Evolutionary conservation across 129 eudicot genomes (phyloP), one percentile per base, ranked within the genome.

Genomic region (Flaveria trinervia): DNA sequence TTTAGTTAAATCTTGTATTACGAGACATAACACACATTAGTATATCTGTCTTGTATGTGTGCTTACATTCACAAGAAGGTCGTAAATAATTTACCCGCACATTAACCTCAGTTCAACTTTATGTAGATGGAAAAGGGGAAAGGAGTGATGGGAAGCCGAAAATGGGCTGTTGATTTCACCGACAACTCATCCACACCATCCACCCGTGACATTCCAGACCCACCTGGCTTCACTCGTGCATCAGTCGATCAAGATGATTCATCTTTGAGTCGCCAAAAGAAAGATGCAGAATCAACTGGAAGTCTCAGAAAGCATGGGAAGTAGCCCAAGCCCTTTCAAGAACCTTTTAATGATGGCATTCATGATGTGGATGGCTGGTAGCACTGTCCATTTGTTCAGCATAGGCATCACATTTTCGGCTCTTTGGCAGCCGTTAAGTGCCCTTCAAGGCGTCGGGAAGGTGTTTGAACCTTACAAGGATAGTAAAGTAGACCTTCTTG

Each of bases 301-400:
- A 94, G 82, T 55, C 93, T 28, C 92, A 89, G 86, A 91, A 94
- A 87, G 98, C 98, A 71, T 94, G 98, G 98, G 97, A 91, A 74
- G 88, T 91, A 1, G 97, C 98, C 6, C 98, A 94, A 84, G 91
- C 97, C 46, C 98, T 12, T 79, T 81, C 23, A 91, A 94, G 80
- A 89, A 94, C 52, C 85, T 91, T 76, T 41, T 91, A 16, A 94
- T 94, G 98, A 87, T 91, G 97, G 98, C 87, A 60, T 91, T 94
- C 70, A 94, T 94, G 97, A 94, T 94, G 98, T 94, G 97, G 98
- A 94, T 94, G 98, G 90, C 97, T 70, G 98, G 97, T 72, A 94
- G 86, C 83, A 94, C 97, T 0, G 98, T 94, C 44, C 98, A 94
- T 87, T 80, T 94, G 78, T 94, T 94, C 49, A 94, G 98, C 87